Evolutionary conservation across 2,329 filamentous ascomycete genomes (phyloP).

Genomic region (Didymella segeticola): DNA sequence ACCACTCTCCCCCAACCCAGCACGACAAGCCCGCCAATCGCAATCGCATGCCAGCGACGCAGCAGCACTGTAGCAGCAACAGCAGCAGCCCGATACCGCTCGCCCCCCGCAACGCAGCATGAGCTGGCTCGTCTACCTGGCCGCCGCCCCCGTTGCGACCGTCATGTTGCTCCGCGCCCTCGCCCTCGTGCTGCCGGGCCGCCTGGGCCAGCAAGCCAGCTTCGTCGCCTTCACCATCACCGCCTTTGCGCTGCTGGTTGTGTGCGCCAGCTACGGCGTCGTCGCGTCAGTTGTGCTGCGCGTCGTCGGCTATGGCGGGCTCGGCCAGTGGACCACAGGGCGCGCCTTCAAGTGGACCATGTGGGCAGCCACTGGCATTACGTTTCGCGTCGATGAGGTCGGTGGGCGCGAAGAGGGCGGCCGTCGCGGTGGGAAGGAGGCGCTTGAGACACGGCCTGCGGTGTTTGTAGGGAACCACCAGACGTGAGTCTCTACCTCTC

Average conservation of each 20-base stretch:
- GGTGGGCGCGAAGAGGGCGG: constrained; percentile 38
- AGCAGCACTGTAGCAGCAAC: too few species aligned
- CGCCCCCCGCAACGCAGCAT: constrained; percentile 27
- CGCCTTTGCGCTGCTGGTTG: constrained; percentile 45
- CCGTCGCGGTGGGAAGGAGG: constrained; percentile 42
- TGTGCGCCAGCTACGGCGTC: constrained; percentile 73
- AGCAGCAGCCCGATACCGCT: constrained; percentile 9
- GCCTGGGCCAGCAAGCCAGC: constrained; percentile 49
- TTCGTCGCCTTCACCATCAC: constrained; percentile 71
- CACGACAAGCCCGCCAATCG: constrained; percentile 8
- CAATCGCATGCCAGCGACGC: constrained; percentile 14
- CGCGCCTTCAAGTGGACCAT: constrained; percentile 82
- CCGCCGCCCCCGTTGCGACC: constrained; percentile 34
- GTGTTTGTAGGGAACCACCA: constrained; percentile 97
- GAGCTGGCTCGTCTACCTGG: constrained; percentile 42
- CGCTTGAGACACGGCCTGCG: constrained; percentile 67
- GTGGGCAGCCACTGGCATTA: constrained; percentile 75
- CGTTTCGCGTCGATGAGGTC: constrained; percentile 69
- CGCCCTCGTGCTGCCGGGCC: constrained; percentile 37
- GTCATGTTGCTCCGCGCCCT: constrained; percentile 40
- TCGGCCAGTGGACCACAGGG: constrained; percentile 84
- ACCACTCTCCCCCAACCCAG: background rate
- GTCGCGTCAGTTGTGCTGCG: constrained; percentile 75
- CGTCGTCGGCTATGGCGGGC: constrained; percentile 72
- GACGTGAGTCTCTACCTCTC: constrained; percentile 57